phyloP scores from a whole-genome alignment of 768 basidiomycete genomes.

The Tylopilus rubrobrunneus region DNA sequence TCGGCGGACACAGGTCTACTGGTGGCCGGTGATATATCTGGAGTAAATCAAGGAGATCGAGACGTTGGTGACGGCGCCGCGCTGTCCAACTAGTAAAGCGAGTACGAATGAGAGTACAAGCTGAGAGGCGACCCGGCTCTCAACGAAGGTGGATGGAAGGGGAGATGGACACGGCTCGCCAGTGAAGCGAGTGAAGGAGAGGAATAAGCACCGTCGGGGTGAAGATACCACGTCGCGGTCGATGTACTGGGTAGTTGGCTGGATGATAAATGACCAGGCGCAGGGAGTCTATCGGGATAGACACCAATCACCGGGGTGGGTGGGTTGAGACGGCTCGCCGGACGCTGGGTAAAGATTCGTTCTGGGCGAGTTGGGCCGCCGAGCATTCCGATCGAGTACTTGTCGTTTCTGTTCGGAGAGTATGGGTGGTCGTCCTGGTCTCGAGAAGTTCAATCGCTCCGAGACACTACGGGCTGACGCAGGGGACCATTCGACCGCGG shows the following conservation, averaged over 20 bases:
- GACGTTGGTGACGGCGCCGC: conserved; percentile 42
- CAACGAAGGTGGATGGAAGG: conserved; percentile 34
- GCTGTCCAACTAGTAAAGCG: conserved; percentile 58
- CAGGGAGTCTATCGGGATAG: conserved; percentile 2
- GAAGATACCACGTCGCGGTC: conserved; percentile 12
- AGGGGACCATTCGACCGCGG: conserved; percentile 21
- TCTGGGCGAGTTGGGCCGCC: conserved; percentile 33
- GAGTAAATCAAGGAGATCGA: conserved; percentile 11
- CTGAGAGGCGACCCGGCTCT: conserved; percentile 37
- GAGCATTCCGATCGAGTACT: conserved; percentile 58
- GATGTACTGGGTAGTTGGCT: neutral
- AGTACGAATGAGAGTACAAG: conserved; percentile 58
- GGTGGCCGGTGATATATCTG: conserved; percentile 13
- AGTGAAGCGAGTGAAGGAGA: conserved; percentile 13
- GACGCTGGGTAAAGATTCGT: conserved; percentile 7
- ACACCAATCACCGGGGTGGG: conserved; percentile 23
- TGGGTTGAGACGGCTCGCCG: conserved; percentile 11
- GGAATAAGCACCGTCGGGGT: conserved; percentile 12
- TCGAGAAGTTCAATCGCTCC: conserved; percentile 53
- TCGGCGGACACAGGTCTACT: conserved; percentile 19
- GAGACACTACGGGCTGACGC: conserved; percentile 40
- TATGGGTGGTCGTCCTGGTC: conserved; percentile 50
- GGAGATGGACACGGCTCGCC: conserved; percentile 14
- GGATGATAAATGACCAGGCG: neutral
- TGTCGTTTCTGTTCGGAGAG: conserved; percentile 37